Base-by-base conservation (phyloP, 2,329 filamentous ascomycete species). In the Colletotrichum eremochloae region DNA sequence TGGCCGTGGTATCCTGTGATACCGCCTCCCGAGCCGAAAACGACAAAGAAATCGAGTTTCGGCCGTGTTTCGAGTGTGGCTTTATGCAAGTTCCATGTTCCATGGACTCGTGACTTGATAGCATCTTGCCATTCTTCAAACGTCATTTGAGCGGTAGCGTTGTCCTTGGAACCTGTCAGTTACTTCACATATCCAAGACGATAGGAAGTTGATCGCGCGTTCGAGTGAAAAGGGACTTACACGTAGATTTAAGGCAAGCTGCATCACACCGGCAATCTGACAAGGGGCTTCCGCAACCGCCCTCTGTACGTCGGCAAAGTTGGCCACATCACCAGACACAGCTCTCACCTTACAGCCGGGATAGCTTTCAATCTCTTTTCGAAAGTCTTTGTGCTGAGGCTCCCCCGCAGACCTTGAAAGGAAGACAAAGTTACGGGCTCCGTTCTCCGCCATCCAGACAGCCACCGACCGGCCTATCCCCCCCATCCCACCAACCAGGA, bases 21-120 rank as follows among this genome's bases (percentile, higher is more conserved):
- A 12, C 86, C 83, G 3, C 86, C 84, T 0, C 85, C 83, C 3
- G 86, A 86, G 0, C 87, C 89, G 18, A 88, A 83, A 24, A 84
- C 81, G 80, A 84, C 69, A 74, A 84, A 82, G 72, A 85, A 84
- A 68, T 82, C 81, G 0, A 82, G 74, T 0, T 80, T 78, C 0
- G 50, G 24, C 5, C 74, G 53, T 2, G 65, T 55, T 0, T 75
- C 72, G 9, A 70, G 38, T 2, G 81, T 75, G 15, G 76, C 72
- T 14, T 80, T 65, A 64, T 84, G 81, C 0, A 86, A 74, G 67
- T 85, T 85, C 79, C 80, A 82, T 1, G 82, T 82, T 3, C 84
- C 84, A 3, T 75, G 50, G 11, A 84, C 79, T 67, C 85, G 84
- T 8, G 83, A 81, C 11, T 71, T 68, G 6, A 79, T 71, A 8